Percentiles rank a stretch among this genome's conserved stretches.
These are phyloP conservation scores for Hansenula lynferdii DNA, from an alignment of 1,139 yeast species.

Conservation along the genomic window DNA sequence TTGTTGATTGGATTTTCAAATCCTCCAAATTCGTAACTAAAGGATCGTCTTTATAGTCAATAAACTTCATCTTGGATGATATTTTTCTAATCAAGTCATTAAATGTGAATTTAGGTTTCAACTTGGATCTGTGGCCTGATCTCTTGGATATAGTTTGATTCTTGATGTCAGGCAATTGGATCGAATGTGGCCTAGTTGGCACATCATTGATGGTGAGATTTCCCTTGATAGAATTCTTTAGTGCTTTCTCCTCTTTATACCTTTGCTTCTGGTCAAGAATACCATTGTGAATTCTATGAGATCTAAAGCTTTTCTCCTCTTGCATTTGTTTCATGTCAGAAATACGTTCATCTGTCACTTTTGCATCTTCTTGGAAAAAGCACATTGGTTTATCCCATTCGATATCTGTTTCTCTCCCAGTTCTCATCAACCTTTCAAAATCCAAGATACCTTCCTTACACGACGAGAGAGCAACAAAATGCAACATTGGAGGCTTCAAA, in stretches of 20 bases:
- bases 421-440: constrained; percentile 36
- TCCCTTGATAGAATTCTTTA: no score
- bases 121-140: no score
- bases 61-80: constrained; percentile 7
- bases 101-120: constrained; percentile 9
- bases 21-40: constrained; percentile 11
- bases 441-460: constrained; percentile 52
- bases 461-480: constrained; percentile 45
- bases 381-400: constrained; percentile 54
- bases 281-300: no score
- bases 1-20: no score
- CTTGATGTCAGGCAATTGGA: no score
- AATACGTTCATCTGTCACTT: no score
- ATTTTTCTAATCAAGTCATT: constrained; percentile 9
- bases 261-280: neutral
- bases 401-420: constrained; percentile 36
- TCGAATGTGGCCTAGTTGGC: neutral
- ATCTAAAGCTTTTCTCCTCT: no score
- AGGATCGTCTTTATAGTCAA: constrained; percentile 16
- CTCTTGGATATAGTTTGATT: no score
- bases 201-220: neutral
- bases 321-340: no score
- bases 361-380: constrained; percentile 26
- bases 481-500: constrained; percentile 36
- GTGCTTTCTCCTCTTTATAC: neutral